These are phyloP conservation scores for Amesomyces nigricolor DNA, from an alignment of 2,329 filamentous ascomycete genomes.

Conservation along the genomic window DNA sequence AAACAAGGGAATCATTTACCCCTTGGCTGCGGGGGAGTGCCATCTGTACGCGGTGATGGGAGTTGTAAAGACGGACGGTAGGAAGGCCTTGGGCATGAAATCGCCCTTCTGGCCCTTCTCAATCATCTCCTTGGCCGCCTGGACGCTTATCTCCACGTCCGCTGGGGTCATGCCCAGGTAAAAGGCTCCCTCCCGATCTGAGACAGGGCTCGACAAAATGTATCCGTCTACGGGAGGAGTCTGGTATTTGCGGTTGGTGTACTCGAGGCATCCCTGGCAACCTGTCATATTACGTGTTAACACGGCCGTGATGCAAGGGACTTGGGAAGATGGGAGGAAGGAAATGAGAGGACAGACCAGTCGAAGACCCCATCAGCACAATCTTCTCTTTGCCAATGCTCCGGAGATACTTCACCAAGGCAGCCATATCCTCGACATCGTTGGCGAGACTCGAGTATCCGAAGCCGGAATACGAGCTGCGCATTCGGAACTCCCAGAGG, in stretches of 20 bases:
- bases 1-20: conserved; percentile 37
- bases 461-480: conserved; percentile 50
- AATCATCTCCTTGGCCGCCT: conserved; percentile 50
- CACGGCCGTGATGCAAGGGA: too few species aligned
- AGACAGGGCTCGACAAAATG: conserved; percentile 73
- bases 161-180: conserved; percentile 15
- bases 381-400: conserved; percentile 38
- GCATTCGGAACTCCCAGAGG: conserved; percentile 51
- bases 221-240: conserved; percentile 55
- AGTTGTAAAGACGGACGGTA: conserved; percentile 34
- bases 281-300: background rate
- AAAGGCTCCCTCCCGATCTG: conserved; percentile 61
- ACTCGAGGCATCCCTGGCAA: conserved; percentile 55
- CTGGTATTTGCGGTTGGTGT: conserved; percentile 30
- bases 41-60: conserved; percentile 50
- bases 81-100: conserved; percentile 44
- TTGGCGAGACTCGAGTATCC: conserved; percentile 45
- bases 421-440: conserved; percentile 50
- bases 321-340: background rate
- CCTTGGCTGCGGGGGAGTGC: conserved; percentile 43
- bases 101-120: conserved; percentile 48
- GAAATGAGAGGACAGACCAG: conserved; percentile 31
- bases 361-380: conserved; percentile 53
- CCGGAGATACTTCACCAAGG: conserved; percentile 50
- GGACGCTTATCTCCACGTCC: conserved; percentile 40